Base-by-base conservation (phyloP, 306 rosid genomes). In the Inga leiocalycina region DNA sequence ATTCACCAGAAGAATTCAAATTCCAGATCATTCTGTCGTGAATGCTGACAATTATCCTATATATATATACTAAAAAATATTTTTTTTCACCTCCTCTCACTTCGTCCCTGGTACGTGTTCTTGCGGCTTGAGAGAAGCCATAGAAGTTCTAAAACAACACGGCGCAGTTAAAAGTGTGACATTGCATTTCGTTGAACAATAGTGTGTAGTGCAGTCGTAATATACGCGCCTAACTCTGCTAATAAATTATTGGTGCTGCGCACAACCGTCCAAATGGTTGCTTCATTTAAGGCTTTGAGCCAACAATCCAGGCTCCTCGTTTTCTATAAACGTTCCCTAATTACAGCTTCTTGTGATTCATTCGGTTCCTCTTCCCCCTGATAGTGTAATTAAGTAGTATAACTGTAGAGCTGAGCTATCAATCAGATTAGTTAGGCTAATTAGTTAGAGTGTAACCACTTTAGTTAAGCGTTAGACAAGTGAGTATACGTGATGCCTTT, bases 231-330 rank as follows among this genome's bases (percentile, higher is more conserved):
- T 10, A 78, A 46, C 75, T 48, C 4, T 5, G 74, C 16, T 24
- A 37, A 49, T 49, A 34, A 48, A 48, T 78, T 30, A 78, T 10
- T 64, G 32, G 5, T 20, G 19, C 62, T 3, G 32, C 44, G 0
- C 73, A 10, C 45, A 32, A 3, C 64, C 75, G 15, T 45, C 61
- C 13, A 76, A 66, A 80, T 88, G 88, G 49, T 71, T 79, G 44
- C 10, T 27, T 74, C 88, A 86, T 81, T 86, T 27, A 88, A 78
- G 76, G 46, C 71, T 37, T 19, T 86, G 81, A 86, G 82, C 91
- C 10, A 71, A 78, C 74, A 75, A 6, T 20, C 74, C 24, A 78
- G 24, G 6, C 79, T 74, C 57, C 82, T 88, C 62, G 27, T 48
- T 79, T 75, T 79, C 4, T 48, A 16, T 74, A 52, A 77, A 45